Base-by-base conservation (phyloP, 495 filamentous ascomycete genomes). In the Penicillium argentinense region DNA sequence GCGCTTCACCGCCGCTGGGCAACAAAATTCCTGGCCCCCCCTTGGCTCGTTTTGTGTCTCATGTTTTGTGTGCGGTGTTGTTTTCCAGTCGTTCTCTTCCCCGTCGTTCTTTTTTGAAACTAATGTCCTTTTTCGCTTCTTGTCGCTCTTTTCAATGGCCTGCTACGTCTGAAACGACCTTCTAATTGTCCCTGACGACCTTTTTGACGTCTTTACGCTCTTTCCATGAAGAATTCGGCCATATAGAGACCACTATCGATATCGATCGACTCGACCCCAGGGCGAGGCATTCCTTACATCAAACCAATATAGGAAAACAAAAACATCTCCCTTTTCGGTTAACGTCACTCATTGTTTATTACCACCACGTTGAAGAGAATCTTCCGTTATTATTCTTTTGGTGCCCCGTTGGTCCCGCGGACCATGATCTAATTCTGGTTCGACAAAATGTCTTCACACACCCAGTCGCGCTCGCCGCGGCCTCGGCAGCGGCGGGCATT, bases 401-500 rank as follows among this genome's bases (percentile, higher is more conserved):
- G 9, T 21, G 41, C 18, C 25, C 26, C 45, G 51, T 45, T 42
- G 26, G 29, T 46, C 53, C 39, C 42, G 45, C 30, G 54, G 55
- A 66, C 54, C 48, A 71, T 71, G 66, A 57, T 58, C 50, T 64
- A 63, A 67, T 62, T 52, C 44, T 41, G 36, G 34, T 32, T 49
- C 48, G 34, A 62, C 51, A 63, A 52, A 34, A 69, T 74, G 70
- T 62, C 68, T 52, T 57, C 56, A 28, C 56, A 45, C 18, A 47
- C 41, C 39, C 60, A 54, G 29, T 68, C 72, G 17, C 53, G 53
- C 27, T 66, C 64, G 33, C 63, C 71, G 45, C 69, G 60, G 13
- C 61, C 71, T 44, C 72, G 73, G 18, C 56, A 47, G 40, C 64
- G 73, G 50, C 66, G 68, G 55, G 69, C 71, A 40, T 70, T 79